Conservation (phyloP, 495 filamentous ascomycete species). For the Darksidea phi region DNA sequence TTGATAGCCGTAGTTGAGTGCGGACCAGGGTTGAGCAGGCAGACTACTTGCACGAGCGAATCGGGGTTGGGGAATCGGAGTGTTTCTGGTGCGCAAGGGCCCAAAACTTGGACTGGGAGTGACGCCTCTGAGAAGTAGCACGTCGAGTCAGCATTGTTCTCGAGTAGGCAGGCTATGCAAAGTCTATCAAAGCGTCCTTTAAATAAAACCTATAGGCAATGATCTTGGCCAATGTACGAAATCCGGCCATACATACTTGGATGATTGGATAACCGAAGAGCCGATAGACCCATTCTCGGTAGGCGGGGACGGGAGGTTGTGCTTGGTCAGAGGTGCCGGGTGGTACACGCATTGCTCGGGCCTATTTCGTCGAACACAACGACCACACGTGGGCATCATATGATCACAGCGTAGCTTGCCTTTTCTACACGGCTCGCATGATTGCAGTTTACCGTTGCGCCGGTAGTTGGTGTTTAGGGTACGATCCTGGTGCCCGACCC, state of each 20-base stretch:
- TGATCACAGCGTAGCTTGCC: constrained; percentile 35
- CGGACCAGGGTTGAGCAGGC: constrained; percentile 21
- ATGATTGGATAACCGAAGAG: neutral
- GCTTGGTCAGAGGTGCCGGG: constrained; percentile 32
- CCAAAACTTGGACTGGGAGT: neutral
- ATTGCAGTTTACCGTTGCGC: constrained; percentile 35
- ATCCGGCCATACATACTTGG: neutral
- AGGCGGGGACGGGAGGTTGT: constrained; percentile 19
- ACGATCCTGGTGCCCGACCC: constrained; percentile 26
- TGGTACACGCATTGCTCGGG: constrained; percentile 35
- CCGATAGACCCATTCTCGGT: neutral
- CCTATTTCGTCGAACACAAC: constrained; percentile 32
- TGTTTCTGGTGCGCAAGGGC: constrained; percentile 5
- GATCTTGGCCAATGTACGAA: too few relatives aligned
- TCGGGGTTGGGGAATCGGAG: neutral
- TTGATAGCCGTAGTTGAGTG: constrained; percentile 11
- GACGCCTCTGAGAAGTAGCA: neutral
- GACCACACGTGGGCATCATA: constrained; percentile 35
- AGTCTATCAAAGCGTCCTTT: too few relatives aligned
- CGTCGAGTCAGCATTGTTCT: too few relatives aligned
- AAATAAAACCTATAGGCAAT: too few relatives aligned
- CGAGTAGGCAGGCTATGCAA: too few relatives aligned
- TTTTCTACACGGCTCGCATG: constrained; percentile 36
- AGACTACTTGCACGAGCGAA: constrained; percentile 25
- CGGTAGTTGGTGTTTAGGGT: constrained; percentile 26